Conservation (phyloP, 2,329 filamentous ascomycete species). For the Sclerotinia borealis region DNA sequence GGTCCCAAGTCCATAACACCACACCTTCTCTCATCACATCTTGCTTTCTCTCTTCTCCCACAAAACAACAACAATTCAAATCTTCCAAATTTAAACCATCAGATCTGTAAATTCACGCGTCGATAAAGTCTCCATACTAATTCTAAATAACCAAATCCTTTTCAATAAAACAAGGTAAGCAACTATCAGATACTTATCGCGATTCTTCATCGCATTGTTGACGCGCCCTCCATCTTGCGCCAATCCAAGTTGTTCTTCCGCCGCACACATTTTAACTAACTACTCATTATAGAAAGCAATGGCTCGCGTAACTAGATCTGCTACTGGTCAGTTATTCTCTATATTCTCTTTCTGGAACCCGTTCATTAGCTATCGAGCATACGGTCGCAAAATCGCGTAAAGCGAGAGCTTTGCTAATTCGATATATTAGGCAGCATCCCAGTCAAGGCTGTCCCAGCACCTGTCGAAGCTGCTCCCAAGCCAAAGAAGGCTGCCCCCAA, state of each 20-base stretch:
- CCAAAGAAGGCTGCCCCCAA: slow-evolving; percentile 26
- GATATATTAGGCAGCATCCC: slow-evolving; percentile 25
- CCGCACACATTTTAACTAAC: background rate
- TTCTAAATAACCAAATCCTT: background rate
- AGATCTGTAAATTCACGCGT: background rate
- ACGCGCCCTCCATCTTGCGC: background rate
- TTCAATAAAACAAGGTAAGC: background rate
- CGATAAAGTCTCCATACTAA: background rate
- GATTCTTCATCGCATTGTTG: background rate
- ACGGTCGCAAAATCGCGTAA: slow-evolving; percentile 11
- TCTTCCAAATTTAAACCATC: background rate
- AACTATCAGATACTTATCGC: background rate
- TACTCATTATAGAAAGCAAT: slow-evolving; percentile 24
- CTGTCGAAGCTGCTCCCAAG: slow-evolving; percentile 24
- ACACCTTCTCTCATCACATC: slow-evolving; percentile 10
- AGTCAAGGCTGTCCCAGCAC: slow-evolving; percentile 26
- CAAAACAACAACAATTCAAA: slow-evolving; percentile 7
- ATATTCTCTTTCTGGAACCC: background rate
- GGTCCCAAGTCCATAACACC: slow-evolving; percentile 6
- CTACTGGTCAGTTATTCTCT: slow-evolving; percentile 26
- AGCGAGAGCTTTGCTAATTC: slow-evolving; percentile 22
- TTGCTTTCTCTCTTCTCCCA: background rate
- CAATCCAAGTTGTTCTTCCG: background rate
- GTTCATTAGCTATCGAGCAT: background rate
- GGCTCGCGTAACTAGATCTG: slow-evolving; percentile 29